Evolutionary conservation across 345 rosid genomes (phyloP).

Genomic region (Streptanthus diversifolius): DNA sequence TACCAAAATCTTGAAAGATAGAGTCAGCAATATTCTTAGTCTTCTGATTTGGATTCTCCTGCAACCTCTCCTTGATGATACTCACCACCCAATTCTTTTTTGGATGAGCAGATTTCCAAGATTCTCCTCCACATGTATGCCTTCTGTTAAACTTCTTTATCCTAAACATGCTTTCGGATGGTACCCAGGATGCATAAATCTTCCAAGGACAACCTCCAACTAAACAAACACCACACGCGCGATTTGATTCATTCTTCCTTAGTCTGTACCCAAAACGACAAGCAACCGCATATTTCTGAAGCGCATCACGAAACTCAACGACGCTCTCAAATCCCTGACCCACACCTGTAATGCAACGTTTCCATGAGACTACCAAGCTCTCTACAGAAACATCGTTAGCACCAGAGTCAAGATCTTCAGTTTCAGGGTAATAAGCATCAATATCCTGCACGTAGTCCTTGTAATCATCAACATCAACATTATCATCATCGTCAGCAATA

Average conservation of each 20-base stretch:
- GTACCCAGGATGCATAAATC: slow-evolving; percentile 85
- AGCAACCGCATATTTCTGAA: slow-evolving; percentile 84
- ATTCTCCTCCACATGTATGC: slow-evolving; percentile 76
- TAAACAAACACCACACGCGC: slow-evolving; percentile 72
- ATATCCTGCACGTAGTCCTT: slow-evolving; percentile 17
- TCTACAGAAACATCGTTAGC: slow-evolving; percentile 38
- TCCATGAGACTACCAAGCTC: slow-evolving; percentile 67
- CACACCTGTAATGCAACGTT: slow-evolving; percentile 69
- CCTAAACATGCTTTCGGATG: slow-evolving; percentile 57
- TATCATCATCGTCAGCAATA: slow-evolving; percentile 15
- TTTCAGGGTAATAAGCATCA: slow-evolving; percentile 27
- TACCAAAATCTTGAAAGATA: slow-evolving; percentile 70
- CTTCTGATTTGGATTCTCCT: slow-evolving; percentile 70
- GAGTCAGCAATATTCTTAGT: slow-evolving; percentile 68
- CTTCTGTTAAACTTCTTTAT: slow-evolving; percentile 53
- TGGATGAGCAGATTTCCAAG: slow-evolving; percentile 80
- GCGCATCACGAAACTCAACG: slow-evolving; percentile 72
- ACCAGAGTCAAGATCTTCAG: slow-evolving; percentile 22
- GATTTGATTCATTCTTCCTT: slow-evolving; percentile 74
- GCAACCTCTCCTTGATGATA: slow-evolving; percentile 71
- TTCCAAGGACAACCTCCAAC: slow-evolving; percentile 46
- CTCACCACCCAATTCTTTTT: slow-evolving; percentile 81
- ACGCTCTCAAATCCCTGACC: slow-evolving; percentile 87
- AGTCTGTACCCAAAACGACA: slow-evolving; percentile 70
- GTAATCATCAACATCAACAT: slow-evolving; percentile 17